Base-by-base conservation (phyloP, 2,329 filamentous ascomycete genomes). In the Colletotrichum sp. region DNA sequence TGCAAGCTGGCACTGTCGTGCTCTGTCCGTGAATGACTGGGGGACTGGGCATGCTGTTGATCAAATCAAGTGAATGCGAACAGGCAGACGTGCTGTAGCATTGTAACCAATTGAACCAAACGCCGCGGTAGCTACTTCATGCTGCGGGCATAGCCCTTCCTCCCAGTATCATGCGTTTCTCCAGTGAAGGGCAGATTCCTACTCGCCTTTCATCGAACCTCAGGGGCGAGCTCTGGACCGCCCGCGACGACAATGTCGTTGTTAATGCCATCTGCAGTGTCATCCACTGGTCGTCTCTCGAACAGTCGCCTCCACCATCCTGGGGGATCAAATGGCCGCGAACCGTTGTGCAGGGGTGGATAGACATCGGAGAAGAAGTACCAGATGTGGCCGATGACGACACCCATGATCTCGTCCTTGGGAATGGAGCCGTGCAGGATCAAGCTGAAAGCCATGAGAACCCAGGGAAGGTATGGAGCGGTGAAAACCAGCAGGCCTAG, bases 361-460 rank as follows among this genome's bases (percentile, higher is more conserved):
- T 98, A 99, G 18, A 99, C 96, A 82, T 99, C 97, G 73, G 93
- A 94, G 84, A 98, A 98, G 86, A 98, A 99, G 84, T 98, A 99
- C 93, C 96, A 98, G 54, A 98, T 89, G 84, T 99, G 97, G 12
- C 97, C 97, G 51, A 98, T 96, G 12, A 97, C 92, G 18, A 98
- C 95, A 6, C 97, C 97, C 86, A 97, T 95, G 76, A 99, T 93
- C 86, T 99, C 97, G 82, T 98, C 97, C 84, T 97, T 98, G 6
- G 97, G 97, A 55, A 98, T 89, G 7, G 90, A 93, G 8, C 95
- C 95, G 82, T 98, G 95, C 82, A 98, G 89, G n/a, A 98, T 89
- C 59, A 98, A 87, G 80, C 94, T 97, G 84, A 99, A 98, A 0
- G 90, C 93, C 90, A 98, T 96, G 79, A 99, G 84, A 4, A 99